Evolutionary conservation across 2,329 filamentous ascomycete genomes (phyloP).

Genomic region (Rachicladosporium sp.): DNA sequence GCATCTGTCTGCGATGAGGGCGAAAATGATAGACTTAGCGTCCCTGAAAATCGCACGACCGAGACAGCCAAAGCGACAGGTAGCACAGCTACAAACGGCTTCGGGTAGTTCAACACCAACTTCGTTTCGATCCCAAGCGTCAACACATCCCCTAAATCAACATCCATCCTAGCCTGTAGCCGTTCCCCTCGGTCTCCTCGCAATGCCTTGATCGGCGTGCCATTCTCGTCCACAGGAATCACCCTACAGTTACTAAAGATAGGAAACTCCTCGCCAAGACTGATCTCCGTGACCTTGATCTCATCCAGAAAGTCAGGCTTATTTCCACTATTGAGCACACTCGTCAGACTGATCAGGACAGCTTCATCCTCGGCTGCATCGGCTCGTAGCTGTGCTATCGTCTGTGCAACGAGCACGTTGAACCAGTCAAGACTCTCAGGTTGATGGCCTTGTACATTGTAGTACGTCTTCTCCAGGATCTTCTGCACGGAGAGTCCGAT

Average conservation of each 20-base stretch:
- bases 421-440: conserved; percentile 98
- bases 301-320: conserved; percentile 88
- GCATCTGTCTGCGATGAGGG: conserved; percentile 41
- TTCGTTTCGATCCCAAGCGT: conserved; percentile 92
- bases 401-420: conserved; percentile 92
- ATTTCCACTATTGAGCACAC: conserved; percentile 69
- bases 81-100: conserved; percentile 73
- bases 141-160: conserved; percentile 90
- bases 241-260: conserved; percentile 98
- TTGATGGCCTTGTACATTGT: conserved; percentile 89
- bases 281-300: conserved; percentile 87
- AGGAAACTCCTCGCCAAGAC: conserved; percentile 89
- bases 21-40: conserved; percentile 83
- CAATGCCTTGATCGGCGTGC: conserved; percentile 37
- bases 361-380: conserved; percentile 87
- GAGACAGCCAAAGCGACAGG: conserved; percentile 86
- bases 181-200: conserved; percentile 48
- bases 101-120: conserved; percentile 86
- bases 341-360: conserved; percentile 73
- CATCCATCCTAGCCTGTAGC: conserved; percentile 90
- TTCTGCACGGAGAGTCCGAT: conserved; percentile 67
- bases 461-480: conserved; percentile 93
- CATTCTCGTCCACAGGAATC: conserved; percentile 78
- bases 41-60: conserved; percentile 88
- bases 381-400: conserved; percentile 85